Base-by-base conservation (phyloP, 228 moss, liverwort and hornwort species). In the Sphagnum fallax region DNA sequence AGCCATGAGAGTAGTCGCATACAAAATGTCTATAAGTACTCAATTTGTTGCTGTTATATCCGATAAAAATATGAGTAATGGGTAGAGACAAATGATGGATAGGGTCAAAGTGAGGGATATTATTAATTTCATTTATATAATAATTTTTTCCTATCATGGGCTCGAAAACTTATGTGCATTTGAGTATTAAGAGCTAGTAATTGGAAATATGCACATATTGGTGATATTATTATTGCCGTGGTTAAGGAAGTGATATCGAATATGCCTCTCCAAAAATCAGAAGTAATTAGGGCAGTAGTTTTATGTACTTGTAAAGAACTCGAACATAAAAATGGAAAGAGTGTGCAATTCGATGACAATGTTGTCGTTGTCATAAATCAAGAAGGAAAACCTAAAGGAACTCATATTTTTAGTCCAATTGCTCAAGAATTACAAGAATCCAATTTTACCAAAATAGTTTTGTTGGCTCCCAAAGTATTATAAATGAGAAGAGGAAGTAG, bases 361-460 rank as follows among this genome's bases (percentile, higher is more conserved):
- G 62, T 51, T 60, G 48, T 49, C 15, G 71, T 67, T 72, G 60
- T 71, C 66, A 76, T 76, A 47, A 49, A 65, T 76, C 70, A 76
- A 61, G 71, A 76, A 55, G 71, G 75, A 55, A 76, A 70, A 53
- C 75, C 71, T 47, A 76, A 71, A 76, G 66, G 71, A n/a, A 67
- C 71, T 71, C 52, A 16, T 66, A 60, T 71, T 62, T 76, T 76
- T 65, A 50, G 71, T 61, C 76, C 18, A 48, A 62, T 71, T 4
- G 71, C 62, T 62, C 47, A 10, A 64, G 67, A 76, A 72, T 67
- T 71, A 58, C 6, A 50, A 67, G 8, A 67, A 72, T 61, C 61
- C 59, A 53, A 76, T 71, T 63, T 75, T 47, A 75, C 4, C 50
- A 69, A 69, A 69, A 69, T 69, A 75, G 51, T 75, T 72, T 76